Percentiles rank a stretch among this genome's conserved stretches.
Conservation (phyloP, 2,329 filamentous ascomycete genomes). For the Albifimbria verrucaria region DNA sequence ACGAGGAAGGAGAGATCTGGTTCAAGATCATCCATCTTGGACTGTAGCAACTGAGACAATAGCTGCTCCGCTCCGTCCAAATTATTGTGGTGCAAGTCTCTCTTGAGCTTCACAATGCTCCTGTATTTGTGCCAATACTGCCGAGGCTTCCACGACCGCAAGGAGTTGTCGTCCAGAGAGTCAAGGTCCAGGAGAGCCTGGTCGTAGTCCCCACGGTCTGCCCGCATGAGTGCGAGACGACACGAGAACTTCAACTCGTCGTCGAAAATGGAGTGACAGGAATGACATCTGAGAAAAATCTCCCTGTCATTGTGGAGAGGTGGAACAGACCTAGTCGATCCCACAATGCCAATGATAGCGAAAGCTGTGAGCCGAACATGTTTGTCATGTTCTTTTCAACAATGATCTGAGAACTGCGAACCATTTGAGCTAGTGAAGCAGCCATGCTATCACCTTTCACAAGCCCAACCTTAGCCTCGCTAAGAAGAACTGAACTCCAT, state of each 20-base stretch:
- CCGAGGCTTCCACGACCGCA: slow-evolving; percentile 72
- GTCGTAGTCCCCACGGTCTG: slow-evolving; percentile 66
- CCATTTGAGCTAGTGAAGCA: slow-evolving; percentile 69
- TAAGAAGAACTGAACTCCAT: slow-evolving; percentile 77
- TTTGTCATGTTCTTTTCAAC: slow-evolving; percentile 71
- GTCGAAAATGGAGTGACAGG: slow-evolving; percentile 57
- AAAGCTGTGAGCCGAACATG: slow-evolving; percentile 70
- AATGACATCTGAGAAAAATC: slow-evolving; percentile 72
- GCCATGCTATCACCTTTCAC: slow-evolving; percentile 64
- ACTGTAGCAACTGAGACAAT: slow-evolving; percentile 51
- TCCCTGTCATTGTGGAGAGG: slow-evolving; percentile 63
- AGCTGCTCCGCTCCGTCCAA: slow-evolving; percentile 48
- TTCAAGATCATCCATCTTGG: slow-evolving; percentile 47
- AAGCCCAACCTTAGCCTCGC: slow-evolving; percentile 78
- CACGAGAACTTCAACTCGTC: slow-evolving; percentile 75
- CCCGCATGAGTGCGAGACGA: slow-evolving; percentile 59
- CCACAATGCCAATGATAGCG: slow-evolving; percentile 71
- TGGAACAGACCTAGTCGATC: slow-evolving; percentile 65
- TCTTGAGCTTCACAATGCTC: slow-evolving; percentile 62
- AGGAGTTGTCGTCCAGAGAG: slow-evolving; percentile 52
- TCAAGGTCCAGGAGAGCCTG: slow-evolving; percentile 51
- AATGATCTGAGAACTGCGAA: slow-evolving; percentile 79
- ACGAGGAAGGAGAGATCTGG: slow-evolving; percentile 49
- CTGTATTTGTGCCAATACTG: slow-evolving; percentile 70
- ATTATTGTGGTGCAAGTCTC: slow-evolving; percentile 56